phyloP scores from a whole-genome alignment of 106 monocot genomes.

The Phalaenopsis aphrodite region DNA sequence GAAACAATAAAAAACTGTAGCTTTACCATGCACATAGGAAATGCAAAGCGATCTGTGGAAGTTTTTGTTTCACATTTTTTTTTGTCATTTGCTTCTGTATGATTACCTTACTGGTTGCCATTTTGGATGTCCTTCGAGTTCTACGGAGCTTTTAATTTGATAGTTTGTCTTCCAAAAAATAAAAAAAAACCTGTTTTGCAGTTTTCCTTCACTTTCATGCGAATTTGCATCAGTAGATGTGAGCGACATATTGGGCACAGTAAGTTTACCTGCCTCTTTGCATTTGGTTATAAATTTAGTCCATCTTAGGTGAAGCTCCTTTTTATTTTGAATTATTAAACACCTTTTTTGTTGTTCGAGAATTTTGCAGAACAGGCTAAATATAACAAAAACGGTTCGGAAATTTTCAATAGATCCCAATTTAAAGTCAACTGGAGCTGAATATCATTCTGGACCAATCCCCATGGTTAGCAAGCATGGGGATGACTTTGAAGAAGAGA shows the following conservation, averaged over 20 bases:
- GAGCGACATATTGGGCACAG: conserved; percentile 93
- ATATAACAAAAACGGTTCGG: conserved; percentile 94
- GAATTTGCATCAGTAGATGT: conserved; percentile 99
- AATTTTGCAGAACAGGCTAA: conserved; percentile 91
- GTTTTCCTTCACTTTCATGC: conserved; percentile 97
- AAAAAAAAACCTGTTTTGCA: conserved; percentile 22
- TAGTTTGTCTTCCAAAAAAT: background rate
- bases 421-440: conserved; percentile 70
- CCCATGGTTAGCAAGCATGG: conserved; percentile 84
- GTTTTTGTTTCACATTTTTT: background rate
- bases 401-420: conserved; percentile 94
- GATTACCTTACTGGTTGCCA: background rate
- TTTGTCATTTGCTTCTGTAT: background rate
- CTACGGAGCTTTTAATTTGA: background rate
- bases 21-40: background rate
- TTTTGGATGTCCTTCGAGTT: background rate
- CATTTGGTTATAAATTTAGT: background rate
- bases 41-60: background rate
- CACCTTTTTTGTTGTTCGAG: background rate
- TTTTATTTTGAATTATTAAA: background rate
- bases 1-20: background rate
- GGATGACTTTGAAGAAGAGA: conserved; percentile 72
- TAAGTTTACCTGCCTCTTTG: conserved; percentile 31
- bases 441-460: conserved; percentile 80
- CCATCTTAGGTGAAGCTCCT: background rate